These are phyloP conservation scores for Candida sp. DNA, from an alignment of 1,139 yeast species.

Conservation along the genomic window DNA sequence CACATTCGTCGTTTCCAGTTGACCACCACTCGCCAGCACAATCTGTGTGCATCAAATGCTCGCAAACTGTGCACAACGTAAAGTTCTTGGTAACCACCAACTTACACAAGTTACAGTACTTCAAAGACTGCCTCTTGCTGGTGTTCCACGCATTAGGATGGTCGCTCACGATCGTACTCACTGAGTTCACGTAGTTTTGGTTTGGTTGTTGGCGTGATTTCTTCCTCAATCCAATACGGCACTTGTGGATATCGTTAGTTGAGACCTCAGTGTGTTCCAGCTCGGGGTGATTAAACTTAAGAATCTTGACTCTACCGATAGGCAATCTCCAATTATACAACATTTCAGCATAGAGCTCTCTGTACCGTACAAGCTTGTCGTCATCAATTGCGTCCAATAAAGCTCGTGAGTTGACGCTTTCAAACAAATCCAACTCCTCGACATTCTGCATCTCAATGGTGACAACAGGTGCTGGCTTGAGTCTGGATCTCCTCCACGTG, in stretches of 20 bases:
- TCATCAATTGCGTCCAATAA: slow-evolving; percentile 53
- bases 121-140: slow-evolving; percentile 26
- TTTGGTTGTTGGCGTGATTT: slow-evolving; percentile 20
- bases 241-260: slow-evolving; percentile 37
- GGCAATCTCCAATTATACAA: slow-evolving; percentile 86
- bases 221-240: slow-evolving; percentile 46
- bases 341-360: slow-evolving; percentile 82
- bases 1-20: slow-evolving; percentile 54
- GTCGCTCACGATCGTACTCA: slow-evolving; percentile 27
- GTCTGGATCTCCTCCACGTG: slow-evolving; percentile 7
- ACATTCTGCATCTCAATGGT: slow-evolving; percentile 59
- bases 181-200: slow-evolving; percentile 26
- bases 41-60: slow-evolving; percentile 75
- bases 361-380: slow-evolving; percentile 50
- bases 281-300: slow-evolving; percentile 68
- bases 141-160: slow-evolving; percentile 38
- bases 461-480: slow-evolving; percentile 41
- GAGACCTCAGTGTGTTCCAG: slow-evolving; percentile 18
- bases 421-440: slow-evolving; percentile 58
- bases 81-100: slow-evolving; percentile 63
- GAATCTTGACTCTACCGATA: slow-evolving; percentile 72
- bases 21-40: slow-evolving; percentile 90
- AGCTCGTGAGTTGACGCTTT: slow-evolving; percentile 47
- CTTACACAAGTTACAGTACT: slow-evolving; percentile 68
- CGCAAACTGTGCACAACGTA: slow-evolving; percentile 74